phyloP scores from a whole-genome alignment of 2,329 filamentous ascomycete genomes.

The Ceratocystis eucalypticola region DNA sequence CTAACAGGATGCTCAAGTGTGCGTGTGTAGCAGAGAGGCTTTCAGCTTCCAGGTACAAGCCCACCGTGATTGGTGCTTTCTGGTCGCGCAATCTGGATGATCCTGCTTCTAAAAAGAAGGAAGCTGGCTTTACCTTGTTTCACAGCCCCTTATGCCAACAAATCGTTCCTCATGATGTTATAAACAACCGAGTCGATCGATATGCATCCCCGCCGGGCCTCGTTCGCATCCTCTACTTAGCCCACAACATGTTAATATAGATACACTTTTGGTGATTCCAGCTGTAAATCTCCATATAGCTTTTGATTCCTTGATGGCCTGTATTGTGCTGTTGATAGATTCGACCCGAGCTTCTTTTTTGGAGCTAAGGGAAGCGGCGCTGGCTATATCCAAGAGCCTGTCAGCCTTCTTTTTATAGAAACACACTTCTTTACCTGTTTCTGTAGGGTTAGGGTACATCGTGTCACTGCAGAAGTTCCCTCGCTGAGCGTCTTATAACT shows the following conservation, averaged over 20 bases:
- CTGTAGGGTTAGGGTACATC: not conserved
- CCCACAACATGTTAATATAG: not conserved
- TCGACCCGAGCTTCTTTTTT: constrained; percentile 1
- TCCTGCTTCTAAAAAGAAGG: not conserved
- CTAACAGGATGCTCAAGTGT: too few relatives aligned
- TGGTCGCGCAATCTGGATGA: not conserved
- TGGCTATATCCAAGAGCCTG: not conserved
- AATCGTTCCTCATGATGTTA: not conserved
- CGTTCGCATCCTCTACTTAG: not conserved
- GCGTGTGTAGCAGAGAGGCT: too few relatives aligned
- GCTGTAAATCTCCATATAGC: not conserved
- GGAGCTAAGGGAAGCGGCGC: not conserved
- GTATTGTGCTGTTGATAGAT: not conserved
- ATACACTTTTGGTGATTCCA: not conserved
- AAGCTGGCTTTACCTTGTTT: not conserved
- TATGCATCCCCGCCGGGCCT: not conserved
- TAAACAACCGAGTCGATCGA: not conserved
- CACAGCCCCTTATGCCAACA: not conserved
- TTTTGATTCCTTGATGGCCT: not conserved
- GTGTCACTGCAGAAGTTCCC: not conserved
- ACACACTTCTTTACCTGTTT: not conserved
- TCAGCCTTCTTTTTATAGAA: not conserved
- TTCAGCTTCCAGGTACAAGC: too few relatives aligned
- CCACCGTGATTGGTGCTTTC: too few relatives aligned
- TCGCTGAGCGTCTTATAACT: too few relatives aligned